Evolutionary conservation across 805 yeast species (phyloP).

Genomic region (Ogataea paraovalis): DNA sequence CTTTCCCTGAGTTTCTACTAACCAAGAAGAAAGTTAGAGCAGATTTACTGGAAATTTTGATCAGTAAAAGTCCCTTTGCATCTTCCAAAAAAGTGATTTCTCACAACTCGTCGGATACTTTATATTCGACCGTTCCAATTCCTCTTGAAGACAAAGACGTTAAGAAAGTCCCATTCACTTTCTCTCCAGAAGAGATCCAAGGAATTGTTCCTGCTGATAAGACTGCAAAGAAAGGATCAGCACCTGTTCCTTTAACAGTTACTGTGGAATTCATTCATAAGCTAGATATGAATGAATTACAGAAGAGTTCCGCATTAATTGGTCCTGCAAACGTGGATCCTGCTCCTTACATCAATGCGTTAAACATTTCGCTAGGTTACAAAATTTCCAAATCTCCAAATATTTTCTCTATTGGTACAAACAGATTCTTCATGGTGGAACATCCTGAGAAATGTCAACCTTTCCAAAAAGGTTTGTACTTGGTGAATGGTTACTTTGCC

Average conservation of each 20-base stretch:
- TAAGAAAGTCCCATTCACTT: conserved; percentile 14
- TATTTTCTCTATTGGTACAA: conserved; percentile 21
- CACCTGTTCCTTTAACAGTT: conserved; percentile 9
- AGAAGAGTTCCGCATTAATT: conserved; percentile 14
- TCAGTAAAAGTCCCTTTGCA: conserved; percentile 16
- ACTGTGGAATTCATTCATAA: conserved; percentile 21
- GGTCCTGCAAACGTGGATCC: conserved; percentile 20
- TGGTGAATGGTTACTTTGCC: conserved; percentile 29
- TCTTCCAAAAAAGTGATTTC: conserved; percentile 15
- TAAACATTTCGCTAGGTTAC: conserved; percentile 21
- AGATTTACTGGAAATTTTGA: conserved; percentile 18
- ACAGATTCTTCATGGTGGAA: conserved; percentile 22
- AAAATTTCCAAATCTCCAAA: conserved; percentile 19
- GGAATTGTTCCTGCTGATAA: conserved; percentile 15
- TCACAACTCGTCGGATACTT: conserved; percentile 20
- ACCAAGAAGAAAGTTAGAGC: conserved; percentile 18
- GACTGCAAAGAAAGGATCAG: background rate
- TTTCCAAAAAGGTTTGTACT: conserved; percentile 25
- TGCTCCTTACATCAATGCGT: conserved; percentile 20
- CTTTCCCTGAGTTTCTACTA: conserved; percentile 19
- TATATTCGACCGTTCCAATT: conserved; percentile 19
- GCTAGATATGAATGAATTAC: conserved; percentile 21
- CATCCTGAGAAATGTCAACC: conserved; percentile 21
- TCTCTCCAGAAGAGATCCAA: conserved; percentile 17
- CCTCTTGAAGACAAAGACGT: conserved; percentile 16